A percentile compares a stretch with the other conserved stretches of the same genome.
Conservation (phyloP, 1,139 yeast genomes). For the Taiozyma sp. region DNA sequence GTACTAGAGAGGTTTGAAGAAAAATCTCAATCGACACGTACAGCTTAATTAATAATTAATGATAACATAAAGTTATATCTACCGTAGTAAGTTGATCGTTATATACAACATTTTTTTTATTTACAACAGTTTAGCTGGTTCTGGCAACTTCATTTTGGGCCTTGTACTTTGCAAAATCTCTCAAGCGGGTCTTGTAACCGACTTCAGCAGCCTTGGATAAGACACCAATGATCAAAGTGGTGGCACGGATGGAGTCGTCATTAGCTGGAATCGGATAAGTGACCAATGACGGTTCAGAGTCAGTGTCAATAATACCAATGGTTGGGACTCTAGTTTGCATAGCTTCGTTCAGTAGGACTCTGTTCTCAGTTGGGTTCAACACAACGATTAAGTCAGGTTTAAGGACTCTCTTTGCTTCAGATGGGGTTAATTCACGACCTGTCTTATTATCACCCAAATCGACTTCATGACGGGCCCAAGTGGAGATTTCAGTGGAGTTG, state of each 20-base stretch:
- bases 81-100: background rate
- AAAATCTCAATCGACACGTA: background rate
- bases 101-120: background rate
- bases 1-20: background rate
- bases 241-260: constrained; percentile 85
- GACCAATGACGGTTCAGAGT: constrained; percentile 82
- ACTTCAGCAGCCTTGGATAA: constrained; percentile 79
- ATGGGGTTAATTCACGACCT: constrained; percentile 45
- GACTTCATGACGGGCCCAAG: constrained; percentile 60
- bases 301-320: constrained; percentile 89
- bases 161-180: constrained; percentile 6
- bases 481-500: constrained; percentile 70
- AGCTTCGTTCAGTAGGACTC: constrained; percentile 80
- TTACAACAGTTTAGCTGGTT: background rate
- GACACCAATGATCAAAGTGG: constrained; percentile 74
- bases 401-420: constrained; percentile 40
- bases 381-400: constrained; percentile 88
- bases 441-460: constrained; percentile 60
- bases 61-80: background rate
- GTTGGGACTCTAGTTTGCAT: constrained; percentile 82
- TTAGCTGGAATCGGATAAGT: constrained; percentile 96
- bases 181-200: constrained; percentile 47
- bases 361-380: constrained; percentile 83
- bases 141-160: background rate
- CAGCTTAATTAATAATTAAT: background rate